phyloP scores from a whole-genome alignment of 2,329 filamentous ascomycete genomes.

The Alternaria ethzedia region DNA sequence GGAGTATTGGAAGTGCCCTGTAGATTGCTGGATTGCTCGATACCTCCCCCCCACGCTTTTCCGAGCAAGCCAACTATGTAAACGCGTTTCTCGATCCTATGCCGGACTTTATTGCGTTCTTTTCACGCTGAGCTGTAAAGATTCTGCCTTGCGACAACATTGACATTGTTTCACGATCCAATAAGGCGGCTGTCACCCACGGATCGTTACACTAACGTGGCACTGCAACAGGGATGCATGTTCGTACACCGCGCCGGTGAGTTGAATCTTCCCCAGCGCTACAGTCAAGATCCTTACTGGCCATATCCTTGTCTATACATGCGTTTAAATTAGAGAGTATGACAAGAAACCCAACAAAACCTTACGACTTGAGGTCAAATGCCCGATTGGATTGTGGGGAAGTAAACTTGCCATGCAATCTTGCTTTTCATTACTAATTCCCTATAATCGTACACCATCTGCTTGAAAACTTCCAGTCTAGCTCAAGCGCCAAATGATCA shows the following conservation, averaged over 20 bases:
- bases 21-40: too few relatives aligned
- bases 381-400: neutral
- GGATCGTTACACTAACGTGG: neutral
- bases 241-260: neutral
- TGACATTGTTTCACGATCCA: neutral
- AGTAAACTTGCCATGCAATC: neutral
- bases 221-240: neutral
- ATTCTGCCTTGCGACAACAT: neutral
- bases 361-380: neutral
- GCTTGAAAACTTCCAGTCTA: too few relatives aligned
- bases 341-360: neutral
- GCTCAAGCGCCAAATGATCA: neutral
- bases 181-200: neutral
- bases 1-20: too few relatives aligned
- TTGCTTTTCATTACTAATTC: neutral
- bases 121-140: neutral
- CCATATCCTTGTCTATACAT: neutral
- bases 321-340: neutral
- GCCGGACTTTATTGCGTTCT: neutral
- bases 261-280: too few relatives aligned
- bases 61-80: neutral
- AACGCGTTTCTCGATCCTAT: neutral
- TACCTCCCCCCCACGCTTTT: too few relatives aligned
- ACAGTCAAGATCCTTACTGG: too few relatives aligned
- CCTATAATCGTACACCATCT: neutral